Percentiles rank a stretch among this genome's conserved stretches.
phyloP scores from a whole-genome alignment of 495 filamentous ascomycete species.

The Recurvomyces mirabilis region DNA sequence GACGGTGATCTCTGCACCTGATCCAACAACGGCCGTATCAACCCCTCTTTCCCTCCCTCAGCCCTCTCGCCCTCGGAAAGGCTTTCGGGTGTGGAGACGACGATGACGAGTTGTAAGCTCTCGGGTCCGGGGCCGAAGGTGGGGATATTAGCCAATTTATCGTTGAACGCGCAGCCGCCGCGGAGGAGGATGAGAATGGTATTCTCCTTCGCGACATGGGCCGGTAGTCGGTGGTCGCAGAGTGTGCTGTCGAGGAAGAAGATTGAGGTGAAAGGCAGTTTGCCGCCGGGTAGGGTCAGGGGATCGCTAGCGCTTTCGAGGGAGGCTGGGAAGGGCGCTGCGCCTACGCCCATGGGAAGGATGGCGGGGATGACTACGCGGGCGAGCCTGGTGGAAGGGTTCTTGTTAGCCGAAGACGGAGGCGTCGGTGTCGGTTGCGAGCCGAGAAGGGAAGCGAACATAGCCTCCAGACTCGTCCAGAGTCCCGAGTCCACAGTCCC shows the following conservation, averaged over 20 bases:
- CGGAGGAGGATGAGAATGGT: slow-evolving; percentile 75
- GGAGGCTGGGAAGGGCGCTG: slow-evolving; percentile 60
- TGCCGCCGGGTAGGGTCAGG: slow-evolving; percentile 30
- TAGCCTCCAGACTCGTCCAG: too few relatives aligned
- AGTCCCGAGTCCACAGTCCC: too few relatives aligned
- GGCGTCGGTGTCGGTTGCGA: background rate
- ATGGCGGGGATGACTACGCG: slow-evolving; percentile 44
- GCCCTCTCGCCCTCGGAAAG: slow-evolving; percentile 37
- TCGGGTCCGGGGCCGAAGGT: slow-evolving; percentile 45
- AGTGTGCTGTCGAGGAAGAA: slow-evolving; percentile 56
- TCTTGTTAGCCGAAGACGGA: background rate
- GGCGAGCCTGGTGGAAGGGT: slow-evolving; percentile 11
- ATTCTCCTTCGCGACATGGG: slow-evolving; percentile 49
- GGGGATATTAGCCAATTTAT: slow-evolving; percentile 77
- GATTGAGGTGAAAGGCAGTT: slow-evolving; percentile 48
- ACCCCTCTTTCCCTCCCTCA: slow-evolving; percentile 26
- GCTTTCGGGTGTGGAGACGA: slow-evolving; percentile 51
- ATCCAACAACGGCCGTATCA: slow-evolving; percentile 69
- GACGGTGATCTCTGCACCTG: slow-evolving; percentile 57
- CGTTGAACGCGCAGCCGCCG: slow-evolving; percentile 72
- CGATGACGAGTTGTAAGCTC: slow-evolving; percentile 64
- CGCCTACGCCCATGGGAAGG: slow-evolving; percentile 61
- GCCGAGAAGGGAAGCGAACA: too few relatives aligned
- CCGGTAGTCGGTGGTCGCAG: slow-evolving; percentile 51
- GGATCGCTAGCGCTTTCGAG: slow-evolving; percentile 37